Evolutionary conservation across 192 early-diverging fungal genomes (phyloP).

Genomic region (Rhizophlyctis rosea): DNA sequence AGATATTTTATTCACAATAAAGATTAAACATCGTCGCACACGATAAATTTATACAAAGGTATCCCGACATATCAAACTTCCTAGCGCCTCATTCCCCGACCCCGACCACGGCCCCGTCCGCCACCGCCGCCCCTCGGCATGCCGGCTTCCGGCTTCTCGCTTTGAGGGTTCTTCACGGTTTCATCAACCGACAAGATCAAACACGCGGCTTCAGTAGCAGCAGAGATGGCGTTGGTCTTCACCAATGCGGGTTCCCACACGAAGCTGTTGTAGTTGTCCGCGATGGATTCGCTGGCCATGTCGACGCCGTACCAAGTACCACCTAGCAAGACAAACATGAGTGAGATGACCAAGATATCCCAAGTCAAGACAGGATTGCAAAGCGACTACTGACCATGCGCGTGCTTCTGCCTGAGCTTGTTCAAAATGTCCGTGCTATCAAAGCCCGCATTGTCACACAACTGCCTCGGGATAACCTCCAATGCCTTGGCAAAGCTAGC

Average conservation of each 20-base stretch:
- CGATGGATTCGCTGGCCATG: constrained; percentile 79
- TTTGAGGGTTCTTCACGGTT: constrained; percentile 89
- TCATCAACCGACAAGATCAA: constrained; percentile 96
- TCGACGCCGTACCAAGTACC: constrained; percentile 91
- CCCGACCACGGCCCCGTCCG: constrained; percentile 35
- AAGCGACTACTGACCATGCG: constrained; percentile 57
- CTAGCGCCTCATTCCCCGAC: background rate
- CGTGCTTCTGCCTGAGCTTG: constrained; percentile 92
- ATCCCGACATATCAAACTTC: too few species aligned
- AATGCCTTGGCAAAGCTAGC: constrained; percentile 91
- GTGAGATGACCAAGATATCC: too few species aligned
- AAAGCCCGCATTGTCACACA: constrained; percentile 98
- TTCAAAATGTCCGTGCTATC: constrained; percentile 98
- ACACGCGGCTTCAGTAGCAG: constrained; percentile 94
- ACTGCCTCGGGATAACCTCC: constrained; percentile 96
- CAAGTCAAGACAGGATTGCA: too few species aligned
- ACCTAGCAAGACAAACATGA: constrained; percentile 28
- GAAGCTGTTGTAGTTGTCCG: constrained; percentile 88
- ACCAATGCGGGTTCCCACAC: constrained; percentile 99
- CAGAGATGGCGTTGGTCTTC: constrained; percentile 93
- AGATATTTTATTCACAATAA: too few species aligned
- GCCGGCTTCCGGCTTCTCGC: constrained; percentile 63
- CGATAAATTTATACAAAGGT: too few species aligned
- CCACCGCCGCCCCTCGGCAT: constrained; percentile 32
- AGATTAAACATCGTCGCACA: too few species aligned